phyloP scores from a whole-genome alignment of 75 land plant genomes.

The Pinus albicaulis region DNA sequence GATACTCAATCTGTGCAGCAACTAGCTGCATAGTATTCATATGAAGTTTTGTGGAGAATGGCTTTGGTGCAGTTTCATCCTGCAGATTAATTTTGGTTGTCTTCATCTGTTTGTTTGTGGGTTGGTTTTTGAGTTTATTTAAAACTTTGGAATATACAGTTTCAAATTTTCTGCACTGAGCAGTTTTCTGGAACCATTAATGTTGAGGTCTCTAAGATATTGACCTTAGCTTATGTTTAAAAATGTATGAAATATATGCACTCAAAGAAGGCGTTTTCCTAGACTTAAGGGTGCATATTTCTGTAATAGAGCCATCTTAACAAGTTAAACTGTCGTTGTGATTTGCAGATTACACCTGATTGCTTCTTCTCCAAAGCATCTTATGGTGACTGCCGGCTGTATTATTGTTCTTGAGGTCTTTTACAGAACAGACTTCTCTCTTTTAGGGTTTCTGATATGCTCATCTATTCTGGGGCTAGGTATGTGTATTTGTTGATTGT shows the following conservation, averaged over 20 bases:
- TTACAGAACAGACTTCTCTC: slow-evolving; percentile 81
- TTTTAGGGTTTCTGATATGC: slow-evolving; percentile 74
- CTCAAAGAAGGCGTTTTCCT: background rate
- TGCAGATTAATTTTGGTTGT: background rate
- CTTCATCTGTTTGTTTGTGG: slow-evolving; percentile 3
- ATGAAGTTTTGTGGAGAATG: background rate
- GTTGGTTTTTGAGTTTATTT: background rate
- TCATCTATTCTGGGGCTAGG: slow-evolving; percentile 67
- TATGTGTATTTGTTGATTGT: slow-evolving; percentile 12
- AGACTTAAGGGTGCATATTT: background rate
- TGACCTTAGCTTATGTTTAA: background rate
- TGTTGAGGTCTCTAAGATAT: background rate
- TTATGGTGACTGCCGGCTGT: slow-evolving; percentile 77
- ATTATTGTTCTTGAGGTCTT: slow-evolving; percentile 67
- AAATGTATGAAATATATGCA: background rate
- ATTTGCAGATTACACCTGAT: slow-evolving; percentile 72
- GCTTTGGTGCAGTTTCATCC: background rate
- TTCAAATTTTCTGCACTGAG: background rate
- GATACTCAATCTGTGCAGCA: background rate
- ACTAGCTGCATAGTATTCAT: background rate
- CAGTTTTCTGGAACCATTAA: background rate
- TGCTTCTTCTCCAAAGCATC: slow-evolving; percentile 86
- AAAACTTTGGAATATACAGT: background rate
- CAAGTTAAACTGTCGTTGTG: background rate
- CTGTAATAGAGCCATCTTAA: background rate